Evolutionary conservation across 2,329 filamentous ascomycete genomes (phyloP), one percentile per base, ranked within the genome.

Genomic region (Cadophora luteo-olivacea): DNA sequence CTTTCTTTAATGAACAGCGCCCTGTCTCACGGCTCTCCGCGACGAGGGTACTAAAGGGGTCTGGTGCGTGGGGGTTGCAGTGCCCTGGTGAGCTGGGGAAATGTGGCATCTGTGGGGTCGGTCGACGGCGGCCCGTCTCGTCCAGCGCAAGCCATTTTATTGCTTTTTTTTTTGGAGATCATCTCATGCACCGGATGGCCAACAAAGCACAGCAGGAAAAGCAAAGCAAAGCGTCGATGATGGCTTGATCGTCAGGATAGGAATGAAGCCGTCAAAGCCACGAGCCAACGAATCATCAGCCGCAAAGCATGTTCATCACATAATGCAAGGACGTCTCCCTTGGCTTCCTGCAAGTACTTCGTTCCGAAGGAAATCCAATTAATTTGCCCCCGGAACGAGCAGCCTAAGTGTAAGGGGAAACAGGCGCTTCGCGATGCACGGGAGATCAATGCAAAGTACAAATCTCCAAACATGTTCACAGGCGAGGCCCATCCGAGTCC

Each of bases 381-480:
- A n/a, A 57, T 41, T 32, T 66, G 63, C 36, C 54, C 61, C 66
- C 55, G 69, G 69, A 63, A 66, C 67, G 48, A 62, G 54, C 41
- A 64, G 66, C 66, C 66, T 68, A 70, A 68, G 55, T 62, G 51
- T 41, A 36, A 60, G 19, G 48, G 60, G 63, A 66, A 68, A 68
- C 62, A 48, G 48, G 66, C 66, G 69, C 66, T 66, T 68, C 45
- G 63, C 41, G 57, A 65, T 70, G 69, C 66, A 68, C 66, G 25
- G 68, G 54, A 62, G 68, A 70, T 70, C 68, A 70, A 65, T 65
- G 68, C 65, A 64, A 55, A 24, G 32, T 49, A 62, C 38, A 51
- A 49, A 48, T 48, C 41, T 66, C 38, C 29, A 58, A 55, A 65
- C 54, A 65, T 24, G 51, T 45, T 65, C 52, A 33, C 38, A 65